phyloP scores from a whole-genome alignment of 2,329 filamentous ascomycete genomes.

The Kalaharituber pfeilii region DNA sequence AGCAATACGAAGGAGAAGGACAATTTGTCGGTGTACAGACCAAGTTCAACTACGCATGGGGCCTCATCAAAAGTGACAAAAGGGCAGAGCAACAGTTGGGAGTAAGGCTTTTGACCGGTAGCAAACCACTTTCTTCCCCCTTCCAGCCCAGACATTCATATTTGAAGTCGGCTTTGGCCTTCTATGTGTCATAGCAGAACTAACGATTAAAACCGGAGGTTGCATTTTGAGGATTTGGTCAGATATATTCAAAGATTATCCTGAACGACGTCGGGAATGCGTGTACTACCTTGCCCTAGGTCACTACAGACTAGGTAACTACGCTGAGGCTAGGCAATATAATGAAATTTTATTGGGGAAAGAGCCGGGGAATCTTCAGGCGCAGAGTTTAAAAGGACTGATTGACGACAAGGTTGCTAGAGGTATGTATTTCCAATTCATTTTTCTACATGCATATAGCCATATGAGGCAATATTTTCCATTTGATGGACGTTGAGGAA shows the following conservation, averaged over 20 bases:
- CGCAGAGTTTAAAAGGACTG: constrained; percentile 63
- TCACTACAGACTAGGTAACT: constrained; percentile 97
- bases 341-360: constrained; percentile 84
- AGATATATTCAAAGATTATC: constrained; percentile 87
- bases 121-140: neutral
- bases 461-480: no score
- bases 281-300: constrained; percentile 95
- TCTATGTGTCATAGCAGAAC: neutral
- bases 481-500: no score
- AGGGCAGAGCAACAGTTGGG: constrained; percentile 85
- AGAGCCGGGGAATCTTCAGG: constrained; percentile 82
- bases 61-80: constrained; percentile 78
- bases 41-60: constrained; percentile 99
- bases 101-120: constrained; percentile 55
- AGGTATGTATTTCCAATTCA: constrained; percentile 20
- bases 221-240: no score
- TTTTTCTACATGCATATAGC: neutral
- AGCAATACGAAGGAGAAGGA: constrained; percentile 94
- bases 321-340: constrained; percentile 82
- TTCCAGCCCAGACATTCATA: neutral
- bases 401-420: constrained; percentile 94
- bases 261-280: constrained; percentile 88
- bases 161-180: neutral
- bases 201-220: no score
- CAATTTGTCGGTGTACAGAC: constrained; percentile 94